phyloP scores from a whole-genome alignment of 2,329 filamentous ascomycete genomes.

The Ampelomyces quisqualis region DNA sequence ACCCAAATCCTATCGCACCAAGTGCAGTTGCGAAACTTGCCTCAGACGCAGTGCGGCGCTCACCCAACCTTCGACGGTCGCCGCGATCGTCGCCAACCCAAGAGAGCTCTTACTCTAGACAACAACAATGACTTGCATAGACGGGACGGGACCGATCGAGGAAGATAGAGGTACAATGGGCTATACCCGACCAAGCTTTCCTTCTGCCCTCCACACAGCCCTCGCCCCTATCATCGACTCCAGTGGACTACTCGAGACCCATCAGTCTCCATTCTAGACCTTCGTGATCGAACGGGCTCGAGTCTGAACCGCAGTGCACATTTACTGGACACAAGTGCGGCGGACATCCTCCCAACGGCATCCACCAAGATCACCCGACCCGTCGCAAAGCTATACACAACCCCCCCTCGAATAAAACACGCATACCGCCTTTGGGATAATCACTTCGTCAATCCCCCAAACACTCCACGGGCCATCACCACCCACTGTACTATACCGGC shows the following conservation, averaged over 20 bases:
- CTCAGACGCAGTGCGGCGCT: slow-evolving; percentile 29
- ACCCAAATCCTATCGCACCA: slow-evolving; percentile 29
- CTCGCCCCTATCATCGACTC: slow-evolving; percentile 26
- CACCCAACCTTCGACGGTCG: slow-evolving; percentile 34
- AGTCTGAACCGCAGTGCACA: too few relatives aligned
- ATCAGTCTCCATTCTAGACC: not conserved
- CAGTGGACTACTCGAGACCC: slow-evolving; percentile 16
- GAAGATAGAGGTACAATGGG: slow-evolving; percentile 43
- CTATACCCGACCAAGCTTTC: slow-evolving; percentile 33
- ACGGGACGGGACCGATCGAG: slow-evolving; percentile 35
- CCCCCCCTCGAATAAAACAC: not conserved
- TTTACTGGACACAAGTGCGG: too few relatives aligned
- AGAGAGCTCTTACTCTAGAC: slow-evolving; percentile 27
- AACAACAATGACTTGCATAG: slow-evolving; percentile 37
- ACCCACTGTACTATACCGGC: slow-evolving; percentile 17
- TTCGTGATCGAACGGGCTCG: too few relatives aligned
- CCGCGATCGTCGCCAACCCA: slow-evolving; percentile 34
- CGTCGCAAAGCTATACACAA: not conserved
- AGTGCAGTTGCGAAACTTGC: slow-evolving; percentile 34
- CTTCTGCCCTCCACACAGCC: slow-evolving; percentile 34
- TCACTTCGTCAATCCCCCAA: too few relatives aligned
- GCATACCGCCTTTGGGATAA: too few relatives aligned
- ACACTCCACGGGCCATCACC: too few relatives aligned
- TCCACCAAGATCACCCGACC: not conserved
- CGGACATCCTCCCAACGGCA: too few relatives aligned